Conservation (phyloP, 306 rosid species). For the Glycyrrhiza uralensis region DNA sequence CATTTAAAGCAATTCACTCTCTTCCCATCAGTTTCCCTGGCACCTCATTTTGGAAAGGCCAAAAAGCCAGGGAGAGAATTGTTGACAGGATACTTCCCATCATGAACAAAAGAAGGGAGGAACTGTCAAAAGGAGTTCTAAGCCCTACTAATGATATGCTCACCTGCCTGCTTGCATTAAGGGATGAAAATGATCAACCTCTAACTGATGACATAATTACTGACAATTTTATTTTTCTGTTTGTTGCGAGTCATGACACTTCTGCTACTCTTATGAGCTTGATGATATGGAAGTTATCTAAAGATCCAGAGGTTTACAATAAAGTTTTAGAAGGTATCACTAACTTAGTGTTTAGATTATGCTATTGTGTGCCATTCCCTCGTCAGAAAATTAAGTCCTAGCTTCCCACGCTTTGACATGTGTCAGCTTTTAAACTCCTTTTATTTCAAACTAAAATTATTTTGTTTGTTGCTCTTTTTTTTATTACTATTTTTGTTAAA, state of each 20-base stretch:
- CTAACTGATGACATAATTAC: constrained; percentile 31
- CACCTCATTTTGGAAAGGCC: constrained; percentile 40
- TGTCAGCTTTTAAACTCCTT: too few relatives aligned
- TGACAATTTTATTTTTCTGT: constrained; percentile 40
- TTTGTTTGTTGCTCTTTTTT: too few relatives aligned
- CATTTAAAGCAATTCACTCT: constrained; percentile 42
- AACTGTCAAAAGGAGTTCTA: constrained; percentile 25
- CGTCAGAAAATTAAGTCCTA: too few relatives aligned
- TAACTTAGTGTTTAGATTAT: neutral
- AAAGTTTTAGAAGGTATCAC: constrained; percentile 47
- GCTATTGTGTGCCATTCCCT: neutral
- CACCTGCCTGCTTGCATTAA: constrained; percentile 38
- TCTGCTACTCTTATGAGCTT: constrained; percentile 46
- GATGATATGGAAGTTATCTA: constrained; percentile 51
- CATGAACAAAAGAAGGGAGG: constrained; percentile 37
- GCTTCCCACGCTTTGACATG: too few relatives aligned
- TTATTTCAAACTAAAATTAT: too few relatives aligned
- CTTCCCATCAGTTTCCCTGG: constrained; percentile 47
- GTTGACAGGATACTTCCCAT: constrained; percentile 33
- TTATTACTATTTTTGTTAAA: too few relatives aligned
- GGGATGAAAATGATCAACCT: constrained; percentile 46
- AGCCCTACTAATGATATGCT: constrained; percentile 41
- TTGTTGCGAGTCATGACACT: constrained; percentile 51
- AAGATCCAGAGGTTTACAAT: constrained; percentile 39
- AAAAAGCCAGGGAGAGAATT: constrained; percentile 46